These are phyloP conservation scores for Paralagenidium karlingii DNA, from an alignment of 352 stramenopile species.

Conservation along the genomic window DNA sequence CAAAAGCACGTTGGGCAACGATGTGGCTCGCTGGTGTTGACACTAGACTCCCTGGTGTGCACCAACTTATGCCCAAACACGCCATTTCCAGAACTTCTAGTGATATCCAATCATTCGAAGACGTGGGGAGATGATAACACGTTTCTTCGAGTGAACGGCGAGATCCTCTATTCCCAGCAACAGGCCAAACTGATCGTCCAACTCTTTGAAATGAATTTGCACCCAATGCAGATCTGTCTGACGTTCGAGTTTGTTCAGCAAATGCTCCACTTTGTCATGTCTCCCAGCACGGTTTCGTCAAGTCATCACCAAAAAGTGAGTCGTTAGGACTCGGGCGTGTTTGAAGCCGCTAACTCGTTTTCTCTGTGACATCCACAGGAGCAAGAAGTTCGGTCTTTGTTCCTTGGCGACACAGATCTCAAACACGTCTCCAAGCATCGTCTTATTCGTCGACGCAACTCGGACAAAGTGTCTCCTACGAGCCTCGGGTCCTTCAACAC, in stretches of 20 bases:
- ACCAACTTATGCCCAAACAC: slow-evolving; percentile 56
- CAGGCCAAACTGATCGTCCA: too few species aligned
- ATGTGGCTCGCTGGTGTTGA: slow-evolving; percentile 46
- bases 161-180: too few species aligned
- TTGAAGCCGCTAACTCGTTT: neutral
- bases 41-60: slow-evolving; percentile 37
- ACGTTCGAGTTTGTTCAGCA: slow-evolving; percentile 70
- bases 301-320: slow-evolving; percentile 20
- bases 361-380: slow-evolving; percentile 7
- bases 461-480: too few species aligned
- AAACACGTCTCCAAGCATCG: too few species aligned
- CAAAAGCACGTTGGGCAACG: slow-evolving; percentile 60
- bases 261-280: slow-evolving; percentile 41
- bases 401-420: too few species aligned
- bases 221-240: slow-evolving; percentile 75
- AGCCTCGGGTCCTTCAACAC: too few species aligned
- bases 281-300: slow-evolving; percentile 6
- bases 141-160: slow-evolving; percentile 62
- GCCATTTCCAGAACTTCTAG: slow-evolving; percentile 56
- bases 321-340: too few species aligned
- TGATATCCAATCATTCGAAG: slow-evolving; percentile 19
- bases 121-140: slow-evolving; percentile 46
- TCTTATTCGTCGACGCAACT: too few species aligned
- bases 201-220: slow-evolving; percentile 79
- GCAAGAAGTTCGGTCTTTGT: slow-evolving; percentile 51